Base-by-base conservation (phyloP, 495 filamentous ascomycete genomes). In the Annulohypoxylon stygium region DNA sequence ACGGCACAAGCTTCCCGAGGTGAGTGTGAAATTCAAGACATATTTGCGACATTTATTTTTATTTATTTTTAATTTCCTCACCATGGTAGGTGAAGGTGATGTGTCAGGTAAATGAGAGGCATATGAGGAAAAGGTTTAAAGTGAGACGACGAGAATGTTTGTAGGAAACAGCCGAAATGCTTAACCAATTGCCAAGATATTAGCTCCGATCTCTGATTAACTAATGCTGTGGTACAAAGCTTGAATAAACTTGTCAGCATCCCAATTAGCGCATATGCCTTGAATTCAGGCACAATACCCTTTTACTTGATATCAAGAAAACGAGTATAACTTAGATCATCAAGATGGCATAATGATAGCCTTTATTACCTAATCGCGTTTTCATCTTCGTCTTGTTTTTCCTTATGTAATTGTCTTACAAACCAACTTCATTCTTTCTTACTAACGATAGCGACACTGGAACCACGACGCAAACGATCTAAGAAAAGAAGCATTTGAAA, bases 11-110 rank as follows among this genome's bases (percentile, higher is more conserved):
- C 50, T 26, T 25, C n/a, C 25, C 50, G 50, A 33, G 25, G 5
- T 25, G 25, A 33, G 30, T 30, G 7, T 7, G 30, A 12, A 37
- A 20, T 57, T 9, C 53, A n/a, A 57, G 5, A 37, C 53, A 57
- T 37, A 9, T 57, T 57, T 57, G 25, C 30, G 33, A 57, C 25
- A 30, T 47, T 60, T 18, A 12, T 41, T 25, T 37, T 4, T 61
- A 2, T n/a, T 43, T 20, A 26, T 36, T 16, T 41, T 10, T 8
- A 30, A 8, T 7, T 7, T 20, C 14, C 59, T n/a, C 7, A n/a
- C 11, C 14, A 33, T 41, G 8, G 2, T 59, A 7, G 26, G 7
- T 45, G 36, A 37, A 41, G 30, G 39, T 58, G 20, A 1, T 23
- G 20, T 23, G 20, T 23, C 20, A 23, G 20, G 14, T 8, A 58